Evolutionary conservation across 2,329 filamentous ascomycete genomes (phyloP), one percentile per base, ranked within the genome.

Genomic region (Ascochyta koolunga): DNA sequence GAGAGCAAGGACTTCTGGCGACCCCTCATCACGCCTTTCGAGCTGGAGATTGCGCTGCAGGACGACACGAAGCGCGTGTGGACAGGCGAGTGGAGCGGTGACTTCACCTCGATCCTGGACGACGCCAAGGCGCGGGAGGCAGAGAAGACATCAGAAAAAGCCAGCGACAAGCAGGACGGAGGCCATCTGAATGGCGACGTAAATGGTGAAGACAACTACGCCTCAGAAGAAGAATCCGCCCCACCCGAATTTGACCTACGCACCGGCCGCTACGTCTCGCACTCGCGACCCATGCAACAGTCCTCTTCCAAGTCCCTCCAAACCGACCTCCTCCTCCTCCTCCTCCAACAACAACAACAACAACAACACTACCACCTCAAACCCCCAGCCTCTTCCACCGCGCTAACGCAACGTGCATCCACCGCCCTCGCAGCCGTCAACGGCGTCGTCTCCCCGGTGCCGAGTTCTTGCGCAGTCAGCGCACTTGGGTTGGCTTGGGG

Each of bases 21-120:
- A 65, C 92, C 93, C 0, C 87, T 98, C 9, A 86, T 98, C 35
- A 99, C 95, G n/a, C 93, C 93, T 0, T 98, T 96, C 72, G 95
- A 99, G 80, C 79, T 98, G 50, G 87, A 86, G 47, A 78, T 96
- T 40, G 90, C 91, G 4, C 76, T 99, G 57, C 82, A 86, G 76
- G 82, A 83, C 13, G 93, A 96, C 68, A 83, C 86, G 27, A 85
- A 88, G 68, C 83, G 93, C 53, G 79, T 93, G 0, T 97, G 93
- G 92, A 91, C 89, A 0, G 89, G 89, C 0, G 86, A 89, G 64
- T 98, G 95, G 95, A 89, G 88, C 78, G 91, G 88, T 8, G 91
- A 95, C 57, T 96, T 96, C 57, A 87, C 91, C 66, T 84, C 82
- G 19, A 76, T 96, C 15, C 79, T 88, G 41, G 77, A 81, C 52